A percentile compares a stretch with the other conserved stretches of the same genome.
Conservation (phyloP, 345 rosid species). For the Syzygium aromaticum region DNA sequence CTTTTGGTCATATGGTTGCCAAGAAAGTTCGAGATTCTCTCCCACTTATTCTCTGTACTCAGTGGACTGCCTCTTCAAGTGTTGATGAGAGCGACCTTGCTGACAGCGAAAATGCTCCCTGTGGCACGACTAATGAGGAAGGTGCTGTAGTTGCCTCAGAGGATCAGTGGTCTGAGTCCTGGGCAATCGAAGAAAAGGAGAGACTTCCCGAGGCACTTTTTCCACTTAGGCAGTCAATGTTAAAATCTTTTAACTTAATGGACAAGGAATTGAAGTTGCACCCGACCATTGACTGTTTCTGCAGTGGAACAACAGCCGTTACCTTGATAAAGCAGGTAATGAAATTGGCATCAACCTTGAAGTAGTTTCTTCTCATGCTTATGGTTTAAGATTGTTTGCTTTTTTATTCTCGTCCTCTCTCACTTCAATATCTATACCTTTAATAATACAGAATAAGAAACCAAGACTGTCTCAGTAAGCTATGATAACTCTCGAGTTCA, state of each 20-base stretch:
- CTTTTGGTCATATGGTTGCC: constrained; percentile 92
- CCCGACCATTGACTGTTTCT: constrained; percentile 88
- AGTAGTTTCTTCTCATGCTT: neutral
- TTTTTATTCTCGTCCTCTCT: neutral
- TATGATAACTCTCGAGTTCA: neutral
- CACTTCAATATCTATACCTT: neutral
- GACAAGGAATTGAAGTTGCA: constrained; percentile 82
- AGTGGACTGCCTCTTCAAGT: constrained; percentile 35
- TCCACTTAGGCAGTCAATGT: constrained; percentile 57
- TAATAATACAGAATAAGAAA: neutral
- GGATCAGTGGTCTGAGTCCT: constrained; percentile 53
- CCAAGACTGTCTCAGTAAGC: neutral
- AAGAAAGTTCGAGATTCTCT: constrained; percentile 86
- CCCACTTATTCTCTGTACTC: constrained; percentile 48
- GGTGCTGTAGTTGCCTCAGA: constrained; percentile 40
- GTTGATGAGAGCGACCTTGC: constrained; percentile 20
- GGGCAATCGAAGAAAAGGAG: constrained; percentile 37
- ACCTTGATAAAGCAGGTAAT: constrained; percentile 80
- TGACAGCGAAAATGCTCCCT: constrained; percentile 14
- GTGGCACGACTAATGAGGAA: constrained; percentile 30
- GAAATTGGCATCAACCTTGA: neutral
- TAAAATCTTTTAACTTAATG: constrained; percentile 71
- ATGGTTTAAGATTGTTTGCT: neutral
- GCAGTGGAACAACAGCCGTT: constrained; percentile 96
- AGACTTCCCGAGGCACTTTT: constrained; percentile 49